Percentiles rank a stretch among this genome's conserved stretches.
Conservation (phyloP, 2,329 filamentous ascomycete genomes). For the Furcasterigmium furcatum region DNA sequence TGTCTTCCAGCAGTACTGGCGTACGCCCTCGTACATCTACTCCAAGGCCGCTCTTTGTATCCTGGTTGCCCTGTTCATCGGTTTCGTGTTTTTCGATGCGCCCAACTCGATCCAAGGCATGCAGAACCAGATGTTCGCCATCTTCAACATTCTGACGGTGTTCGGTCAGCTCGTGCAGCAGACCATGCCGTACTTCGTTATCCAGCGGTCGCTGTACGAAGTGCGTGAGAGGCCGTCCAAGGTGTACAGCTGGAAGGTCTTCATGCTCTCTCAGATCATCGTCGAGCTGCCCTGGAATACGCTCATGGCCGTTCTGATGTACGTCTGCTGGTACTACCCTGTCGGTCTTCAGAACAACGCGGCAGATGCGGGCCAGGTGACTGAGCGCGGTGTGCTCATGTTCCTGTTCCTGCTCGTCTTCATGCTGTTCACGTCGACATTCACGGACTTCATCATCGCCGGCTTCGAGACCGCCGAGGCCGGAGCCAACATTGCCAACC, state of each 20-base stretch:
- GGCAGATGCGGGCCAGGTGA: slow-evolving; percentile 52
- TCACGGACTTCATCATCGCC: slow-evolving; percentile 74
- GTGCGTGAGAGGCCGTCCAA: slow-evolving; percentile 81
- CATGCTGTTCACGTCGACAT: slow-evolving; percentile 78
- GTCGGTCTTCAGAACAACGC: slow-evolving; percentile 75
- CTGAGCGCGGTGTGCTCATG: slow-evolving; percentile 73
- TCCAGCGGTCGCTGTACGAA: slow-evolving; percentile 78
- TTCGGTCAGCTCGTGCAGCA: slow-evolving; percentile 79
- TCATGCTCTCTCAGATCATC: slow-evolving; percentile 78
- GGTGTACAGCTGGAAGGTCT: slow-evolving; percentile 81
- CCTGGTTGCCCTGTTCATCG: slow-evolving; percentile 69
- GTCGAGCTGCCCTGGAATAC: slow-evolving; percentile 86
- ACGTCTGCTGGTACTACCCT: slow-evolving; percentile 81
- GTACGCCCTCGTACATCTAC: slow-evolving; percentile 85
- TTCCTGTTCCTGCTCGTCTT: slow-evolving; percentile 75
- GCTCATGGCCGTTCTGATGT: slow-evolving; percentile 73
- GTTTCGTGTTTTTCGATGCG: slow-evolving; percentile 74
- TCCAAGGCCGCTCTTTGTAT: slow-evolving; percentile 70
- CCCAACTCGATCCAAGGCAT: slow-evolving; percentile 72
- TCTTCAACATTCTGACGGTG: slow-evolving; percentile 80
- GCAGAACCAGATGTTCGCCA: slow-evolving; percentile 82
- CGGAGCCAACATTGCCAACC: slow-evolving; percentile 71
- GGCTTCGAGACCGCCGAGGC: slow-evolving; percentile 72
- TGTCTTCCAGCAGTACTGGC: slow-evolving; percentile 91
- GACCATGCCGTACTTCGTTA: slow-evolving; percentile 83